Conservation (phyloP, 2,329 filamentous ascomycete species). For the Cryoendolithus antarcticus region DNA sequence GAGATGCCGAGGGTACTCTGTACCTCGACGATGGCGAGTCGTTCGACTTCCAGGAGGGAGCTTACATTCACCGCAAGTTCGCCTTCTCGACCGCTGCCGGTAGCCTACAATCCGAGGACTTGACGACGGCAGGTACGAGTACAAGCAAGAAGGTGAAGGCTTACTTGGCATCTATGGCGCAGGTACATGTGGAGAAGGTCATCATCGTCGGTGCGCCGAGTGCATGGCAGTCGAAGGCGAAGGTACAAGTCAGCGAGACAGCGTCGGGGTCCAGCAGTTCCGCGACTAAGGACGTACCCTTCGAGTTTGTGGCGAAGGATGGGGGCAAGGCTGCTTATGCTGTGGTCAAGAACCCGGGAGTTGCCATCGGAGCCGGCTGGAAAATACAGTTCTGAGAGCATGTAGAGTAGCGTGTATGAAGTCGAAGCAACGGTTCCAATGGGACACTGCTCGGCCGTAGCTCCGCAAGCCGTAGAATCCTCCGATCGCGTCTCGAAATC, state of each 20-base stretch:
- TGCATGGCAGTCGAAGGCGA: slow-evolving; percentile 53
- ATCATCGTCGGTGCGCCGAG: slow-evolving; percentile 69
- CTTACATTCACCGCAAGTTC: slow-evolving; percentile 80
- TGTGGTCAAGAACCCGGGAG: slow-evolving; percentile 50
- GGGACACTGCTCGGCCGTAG: no score
- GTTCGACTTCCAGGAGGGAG: slow-evolving; percentile 74
- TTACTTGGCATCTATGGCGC: slow-evolving; percentile 68
- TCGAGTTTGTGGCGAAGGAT: slow-evolving; percentile 45
- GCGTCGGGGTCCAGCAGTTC: slow-evolving; percentile 30
- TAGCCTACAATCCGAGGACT: slow-evolving; percentile 59
- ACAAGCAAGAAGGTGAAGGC: slow-evolving; percentile 52
- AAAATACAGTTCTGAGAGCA: slow-evolving; percentile 40
- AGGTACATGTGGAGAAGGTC: slow-evolving; percentile 71
- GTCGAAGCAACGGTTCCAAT: neutral
- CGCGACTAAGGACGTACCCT: slow-evolving; percentile 36
- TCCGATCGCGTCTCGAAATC: no score
- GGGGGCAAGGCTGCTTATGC: slow-evolving; percentile 49
- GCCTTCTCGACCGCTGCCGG: slow-evolving; percentile 43
- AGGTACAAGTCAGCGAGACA: slow-evolving; percentile 54
- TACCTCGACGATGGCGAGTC: slow-evolving; percentile 92
- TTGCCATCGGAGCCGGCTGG: slow-evolving; percentile 53
- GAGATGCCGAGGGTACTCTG: slow-evolving; percentile 66
- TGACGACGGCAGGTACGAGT: slow-evolving; percentile 31
- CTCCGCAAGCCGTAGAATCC: no score
- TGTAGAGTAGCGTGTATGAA: neutral